Conservation (phyloP, 2,329 filamentous ascomycete species). For the Aureobasidium sp. region DNA sequence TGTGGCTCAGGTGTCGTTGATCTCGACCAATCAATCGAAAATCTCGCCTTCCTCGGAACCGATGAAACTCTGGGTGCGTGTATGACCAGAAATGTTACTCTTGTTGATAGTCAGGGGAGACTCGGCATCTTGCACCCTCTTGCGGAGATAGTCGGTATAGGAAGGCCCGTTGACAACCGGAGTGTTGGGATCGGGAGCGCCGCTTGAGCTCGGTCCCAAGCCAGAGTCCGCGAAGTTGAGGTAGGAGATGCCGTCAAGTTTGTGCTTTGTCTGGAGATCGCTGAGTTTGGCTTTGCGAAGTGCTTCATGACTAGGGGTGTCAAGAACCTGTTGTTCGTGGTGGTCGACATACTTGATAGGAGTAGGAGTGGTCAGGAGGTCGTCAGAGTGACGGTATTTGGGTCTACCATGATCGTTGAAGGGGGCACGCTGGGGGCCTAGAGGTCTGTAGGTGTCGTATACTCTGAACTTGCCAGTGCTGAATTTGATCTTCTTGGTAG, state of each 20-base stretch:
- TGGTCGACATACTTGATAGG: not conserved
- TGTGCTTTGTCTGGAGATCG: not conserved
- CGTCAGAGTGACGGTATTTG: not conserved
- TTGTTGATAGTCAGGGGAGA: not conserved
- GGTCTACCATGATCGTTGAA: no score
- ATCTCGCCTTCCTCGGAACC: not conserved
- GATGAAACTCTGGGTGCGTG: not conserved
- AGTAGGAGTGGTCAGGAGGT: no score
- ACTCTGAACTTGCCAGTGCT: not conserved
- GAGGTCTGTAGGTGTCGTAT: not conserved
- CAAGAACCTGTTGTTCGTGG: not conserved
- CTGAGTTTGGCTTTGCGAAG: not conserved
- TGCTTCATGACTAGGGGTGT: not conserved
- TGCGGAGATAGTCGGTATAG: not conserved
- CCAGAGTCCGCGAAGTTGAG: not conserved
- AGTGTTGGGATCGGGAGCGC: not conserved
- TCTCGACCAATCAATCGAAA: not conserved
- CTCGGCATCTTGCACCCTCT: not conserved
- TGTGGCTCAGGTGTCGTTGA: not conserved
- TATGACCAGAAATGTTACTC: not conserved
- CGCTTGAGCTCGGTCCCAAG: not conserved
- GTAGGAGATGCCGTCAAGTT: not conserved
- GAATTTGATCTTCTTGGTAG: not conserved
- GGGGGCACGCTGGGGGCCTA: not conserved
- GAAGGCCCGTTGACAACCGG: not conserved